phyloP scores from a whole-genome alignment of 371 early-diverging fungal species.

The Nematocida minor region DNA sequence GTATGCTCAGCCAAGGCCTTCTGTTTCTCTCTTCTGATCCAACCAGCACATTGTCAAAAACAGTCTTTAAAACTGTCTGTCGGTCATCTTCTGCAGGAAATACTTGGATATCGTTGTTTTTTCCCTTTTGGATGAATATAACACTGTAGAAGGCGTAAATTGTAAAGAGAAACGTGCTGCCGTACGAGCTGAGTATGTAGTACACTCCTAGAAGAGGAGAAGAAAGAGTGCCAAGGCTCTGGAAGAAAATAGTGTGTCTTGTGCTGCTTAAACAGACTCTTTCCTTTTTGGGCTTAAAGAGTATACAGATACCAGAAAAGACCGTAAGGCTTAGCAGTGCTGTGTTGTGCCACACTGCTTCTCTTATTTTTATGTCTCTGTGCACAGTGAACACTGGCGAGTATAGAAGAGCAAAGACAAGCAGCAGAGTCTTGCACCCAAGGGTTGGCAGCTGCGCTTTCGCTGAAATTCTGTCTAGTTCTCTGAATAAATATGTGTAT shows the following conservation, averaged over 20 bases:
- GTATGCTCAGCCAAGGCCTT: background rate
- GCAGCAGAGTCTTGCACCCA: background rate
- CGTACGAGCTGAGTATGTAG: background rate
- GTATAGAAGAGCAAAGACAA: background rate
- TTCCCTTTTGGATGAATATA: background rate
- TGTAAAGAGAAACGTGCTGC: background rate
- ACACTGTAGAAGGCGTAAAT: background rate
- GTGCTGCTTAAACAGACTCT: background rate
- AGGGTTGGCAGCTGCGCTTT: background rate
- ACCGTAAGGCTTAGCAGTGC: background rate
- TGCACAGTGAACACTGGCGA: background rate
- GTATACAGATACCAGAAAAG: background rate
- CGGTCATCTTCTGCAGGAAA: background rate
- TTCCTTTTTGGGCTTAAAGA: background rate
- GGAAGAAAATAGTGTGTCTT: constrained; percentile 3
- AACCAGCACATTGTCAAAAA: background rate
- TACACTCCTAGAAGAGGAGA: background rate
- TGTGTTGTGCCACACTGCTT: background rate
- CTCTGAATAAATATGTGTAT: background rate
- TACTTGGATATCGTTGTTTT: background rate
- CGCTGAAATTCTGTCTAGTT: background rate
- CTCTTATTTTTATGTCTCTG: background rate
- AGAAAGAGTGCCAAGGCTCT: background rate
- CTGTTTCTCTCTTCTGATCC: background rate
- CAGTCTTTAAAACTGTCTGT: background rate